Evolutionary conservation across 2,329 filamentous ascomycete genomes (phyloP).

Genomic region (Colletotrichum endophyticum): DNA sequence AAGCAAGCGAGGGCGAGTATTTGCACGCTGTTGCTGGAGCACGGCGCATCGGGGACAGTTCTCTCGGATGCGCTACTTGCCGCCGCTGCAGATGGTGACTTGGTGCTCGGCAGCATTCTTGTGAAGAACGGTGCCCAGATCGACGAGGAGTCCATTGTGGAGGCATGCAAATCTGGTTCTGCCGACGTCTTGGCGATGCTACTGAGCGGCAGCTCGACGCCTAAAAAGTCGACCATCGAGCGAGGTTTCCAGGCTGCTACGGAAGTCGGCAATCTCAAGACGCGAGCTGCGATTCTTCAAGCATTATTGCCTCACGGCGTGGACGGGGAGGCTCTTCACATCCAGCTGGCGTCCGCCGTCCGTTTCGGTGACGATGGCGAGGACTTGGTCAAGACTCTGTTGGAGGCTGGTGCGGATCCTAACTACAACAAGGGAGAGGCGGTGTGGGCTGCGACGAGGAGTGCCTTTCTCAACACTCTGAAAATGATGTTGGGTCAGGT

Average conservation of each 20-base stretch:
- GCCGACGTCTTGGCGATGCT: slow-evolving; percentile 55
- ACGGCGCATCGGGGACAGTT: slow-evolving; percentile 47
- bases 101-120: slow-evolving; percentile 54
- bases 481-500: slow-evolving; percentile 56
- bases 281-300: slow-evolving; percentile 54
- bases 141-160: slow-evolving; percentile 58
- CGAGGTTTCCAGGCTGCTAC: slow-evolving; percentile 61
- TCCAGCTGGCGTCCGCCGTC: slow-evolving; percentile 57
- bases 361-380: slow-evolving; percentile 55
- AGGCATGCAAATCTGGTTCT: slow-evolving; percentile 57
- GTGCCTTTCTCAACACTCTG: slow-evolving; percentile 54
- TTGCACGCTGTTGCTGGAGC: slow-evolving; percentile 49
- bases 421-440: slow-evolving; percentile 61
- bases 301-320: slow-evolving; percentile 56
- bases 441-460: slow-evolving; percentile 58
- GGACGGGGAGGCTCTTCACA: slow-evolving; percentile 54
- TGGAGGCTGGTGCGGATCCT: slow-evolving; percentile 51
- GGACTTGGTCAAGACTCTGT: slow-evolving; percentile 53
- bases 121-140: slow-evolving; percentile 57
- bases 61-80: slow-evolving; percentile 56
- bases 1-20: slow-evolving; percentile 45
- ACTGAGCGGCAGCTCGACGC: slow-evolving; percentile 42
- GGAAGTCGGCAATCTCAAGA: slow-evolving; percentile 53
- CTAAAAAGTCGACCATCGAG: slow-evolving; percentile 47
- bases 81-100: slow-evolving; percentile 58